These are phyloP conservation scores for Chlamydomonas schloesseri DNA, from an alignment of 139 green algal genomes.

Conservation along the genomic window DNA sequence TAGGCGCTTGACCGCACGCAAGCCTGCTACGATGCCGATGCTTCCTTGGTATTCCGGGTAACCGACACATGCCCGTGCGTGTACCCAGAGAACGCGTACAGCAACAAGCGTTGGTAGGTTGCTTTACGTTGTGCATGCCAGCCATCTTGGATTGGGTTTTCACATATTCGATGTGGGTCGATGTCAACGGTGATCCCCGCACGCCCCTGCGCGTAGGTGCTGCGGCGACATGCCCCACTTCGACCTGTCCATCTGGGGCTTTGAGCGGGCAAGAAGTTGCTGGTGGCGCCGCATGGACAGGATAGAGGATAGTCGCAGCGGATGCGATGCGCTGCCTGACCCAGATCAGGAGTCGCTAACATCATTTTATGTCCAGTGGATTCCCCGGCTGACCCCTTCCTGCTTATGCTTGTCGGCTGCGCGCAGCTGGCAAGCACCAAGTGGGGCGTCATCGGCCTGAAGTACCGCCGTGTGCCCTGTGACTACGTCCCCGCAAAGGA, in stretches of 20 bases:
- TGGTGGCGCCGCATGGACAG: too few relatives aligned
- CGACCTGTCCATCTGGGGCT: conserved; percentile 51
- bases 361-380: too few relatives aligned
- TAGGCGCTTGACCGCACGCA: conserved; percentile 23
- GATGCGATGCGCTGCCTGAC: too few relatives aligned
- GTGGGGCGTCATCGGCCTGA: conserved; percentile 50
- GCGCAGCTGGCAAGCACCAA: conserved; percentile 43
- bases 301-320: too few relatives aligned
- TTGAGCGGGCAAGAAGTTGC: conserved; percentile 35
- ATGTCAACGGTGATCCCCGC: too few relatives aligned
- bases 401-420: not conserved
- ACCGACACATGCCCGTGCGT: conserved; percentile 52
- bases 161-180: too few relatives aligned
- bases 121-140: too few relatives aligned
- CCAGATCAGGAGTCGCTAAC: too few relatives aligned
- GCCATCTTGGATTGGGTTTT: too few relatives aligned
- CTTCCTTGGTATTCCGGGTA: conserved; percentile 40
- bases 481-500: conserved; percentile 10
- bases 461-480: conserved; percentile 44
- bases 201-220: conserved; percentile 25
- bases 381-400: too few relatives aligned
- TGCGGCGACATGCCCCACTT: conserved; percentile 54
- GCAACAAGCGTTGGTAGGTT: conserved; percentile 53
- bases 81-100: conserved; percentile 50
- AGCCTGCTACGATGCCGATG: conserved; percentile 37